Evolutionary conservation across 2,329 filamentous ascomycete species (phyloP).

Genomic region (Rhynchosporium agropyri): DNA sequence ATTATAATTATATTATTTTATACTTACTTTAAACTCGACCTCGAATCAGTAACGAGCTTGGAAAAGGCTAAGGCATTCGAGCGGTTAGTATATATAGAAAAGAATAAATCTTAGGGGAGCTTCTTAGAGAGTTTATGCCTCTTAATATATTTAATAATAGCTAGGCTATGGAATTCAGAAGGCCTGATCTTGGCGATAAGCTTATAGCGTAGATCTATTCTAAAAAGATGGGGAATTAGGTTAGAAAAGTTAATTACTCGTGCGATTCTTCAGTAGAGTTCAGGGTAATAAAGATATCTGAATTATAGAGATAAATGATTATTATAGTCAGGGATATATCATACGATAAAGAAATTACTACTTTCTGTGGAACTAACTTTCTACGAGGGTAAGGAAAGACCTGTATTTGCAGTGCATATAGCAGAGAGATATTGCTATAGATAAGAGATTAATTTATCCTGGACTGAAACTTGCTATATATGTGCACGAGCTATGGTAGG

Average conservation of each 20-base stretch:
- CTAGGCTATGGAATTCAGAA: constrained; percentile 21
- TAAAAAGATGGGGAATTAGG: constrained; percentile 20
- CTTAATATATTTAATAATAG: constrained; percentile 1
- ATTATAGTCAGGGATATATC: constrained; percentile 19
- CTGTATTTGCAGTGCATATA: constrained; percentile 14
- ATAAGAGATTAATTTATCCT: background rate
- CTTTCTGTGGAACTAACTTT: constrained; percentile 15
- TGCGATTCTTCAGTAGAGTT: constrained; percentile 18
- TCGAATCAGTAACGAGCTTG: constrained; percentile 18
- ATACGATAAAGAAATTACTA: constrained; percentile 18
- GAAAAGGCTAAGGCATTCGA: constrained; percentile 7
- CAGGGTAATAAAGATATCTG: constrained; percentile 20
- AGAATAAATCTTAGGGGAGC: constrained; percentile 4
- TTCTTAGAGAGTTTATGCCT: constrained; percentile 19
- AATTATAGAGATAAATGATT: constrained; percentile 20
- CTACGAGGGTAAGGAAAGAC: constrained; percentile 17
- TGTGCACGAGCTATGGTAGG: background rate
- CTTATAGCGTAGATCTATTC: constrained; percentile 23
- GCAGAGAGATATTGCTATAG: background rate
- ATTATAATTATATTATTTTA: constrained; percentile 16
- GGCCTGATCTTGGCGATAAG: constrained; percentile 19
- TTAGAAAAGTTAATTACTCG: constrained; percentile 21
- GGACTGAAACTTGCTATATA: background rate
- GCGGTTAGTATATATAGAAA: background rate
- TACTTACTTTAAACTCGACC: constrained; percentile 8